Evolutionary conservation across 2,329 filamentous ascomycete genomes (phyloP).

Genomic region (Pestalotiopsis sp.): DNA sequence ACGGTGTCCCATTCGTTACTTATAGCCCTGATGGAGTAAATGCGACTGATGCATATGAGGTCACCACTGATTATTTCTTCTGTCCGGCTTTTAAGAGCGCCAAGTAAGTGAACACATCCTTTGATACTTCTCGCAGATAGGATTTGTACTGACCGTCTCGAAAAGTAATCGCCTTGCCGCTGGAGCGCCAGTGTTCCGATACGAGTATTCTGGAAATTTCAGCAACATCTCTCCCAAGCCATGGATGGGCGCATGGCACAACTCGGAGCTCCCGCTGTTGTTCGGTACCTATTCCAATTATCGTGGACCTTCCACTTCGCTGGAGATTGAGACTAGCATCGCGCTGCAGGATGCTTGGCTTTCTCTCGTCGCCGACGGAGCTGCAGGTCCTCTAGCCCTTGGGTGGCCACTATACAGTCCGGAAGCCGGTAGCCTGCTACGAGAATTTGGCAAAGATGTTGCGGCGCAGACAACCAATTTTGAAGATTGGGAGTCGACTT

Average conservation of each 20-base stretch:
- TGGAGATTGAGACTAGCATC: constrained; percentile 13
- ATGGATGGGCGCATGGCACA: constrained; percentile 16
- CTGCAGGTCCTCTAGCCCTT: constrained; percentile 1
- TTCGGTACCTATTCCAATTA: constrained; percentile 14
- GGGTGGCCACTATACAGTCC: constrained; percentile 12
- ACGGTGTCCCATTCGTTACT: constrained; percentile 24
- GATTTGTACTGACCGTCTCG: neutral
- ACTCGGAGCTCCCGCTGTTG: constrained; percentile 15
- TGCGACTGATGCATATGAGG: constrained; percentile 13
- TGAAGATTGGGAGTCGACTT: constrained; percentile 3
- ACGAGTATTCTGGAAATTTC: constrained; percentile 38
- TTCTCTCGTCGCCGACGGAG: constrained; percentile 10
- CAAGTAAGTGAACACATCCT: constrained; percentile 7
- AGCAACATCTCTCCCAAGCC: constrained; percentile 15
- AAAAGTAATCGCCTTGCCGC: constrained; percentile 26
- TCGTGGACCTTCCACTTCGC: constrained; percentile 11
- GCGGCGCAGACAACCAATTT: constrained; percentile 3
- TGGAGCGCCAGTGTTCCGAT: constrained; percentile 37
- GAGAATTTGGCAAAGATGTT: constrained; percentile 12
- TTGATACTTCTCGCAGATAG: neutral
- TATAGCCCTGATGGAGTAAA: constrained; percentile 19
- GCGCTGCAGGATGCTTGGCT: constrained; percentile 17
- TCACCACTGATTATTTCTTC: constrained; percentile 22
- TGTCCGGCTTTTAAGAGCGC: constrained; percentile 22
- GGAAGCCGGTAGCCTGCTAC: constrained; percentile 2